These are phyloP conservation scores for Starmerella roubikii DNA, from an alignment of 805 yeast species.

Conservation along the genomic window DNA sequence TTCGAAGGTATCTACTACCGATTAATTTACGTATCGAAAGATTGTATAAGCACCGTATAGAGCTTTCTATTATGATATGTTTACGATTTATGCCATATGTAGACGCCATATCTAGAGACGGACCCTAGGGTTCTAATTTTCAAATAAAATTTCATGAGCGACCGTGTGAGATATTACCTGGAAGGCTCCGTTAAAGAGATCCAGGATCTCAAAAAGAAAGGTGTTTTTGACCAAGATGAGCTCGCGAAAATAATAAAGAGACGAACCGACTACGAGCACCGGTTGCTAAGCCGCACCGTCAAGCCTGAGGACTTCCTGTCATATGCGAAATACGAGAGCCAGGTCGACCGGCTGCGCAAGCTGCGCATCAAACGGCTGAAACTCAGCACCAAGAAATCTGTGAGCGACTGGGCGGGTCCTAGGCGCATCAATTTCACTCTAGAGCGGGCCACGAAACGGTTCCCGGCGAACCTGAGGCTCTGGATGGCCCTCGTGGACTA, in stretches of 20 bases:
- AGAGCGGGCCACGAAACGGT: slow-evolving; percentile 69
- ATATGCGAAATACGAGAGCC: slow-evolving; percentile 68
- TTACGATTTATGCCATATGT: too few relatives aligned
- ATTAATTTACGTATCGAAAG: too few relatives aligned
- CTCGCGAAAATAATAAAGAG: slow-evolving; percentile 75
- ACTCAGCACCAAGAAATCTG: slow-evolving; percentile 27
- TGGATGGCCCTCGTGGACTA: slow-evolving; percentile 69
- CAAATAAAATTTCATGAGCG: slow-evolving; percentile 29
- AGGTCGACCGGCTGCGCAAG: slow-evolving; percentile 61
- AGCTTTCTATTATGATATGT: too few relatives aligned
- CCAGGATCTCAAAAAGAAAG: slow-evolving; percentile 70
- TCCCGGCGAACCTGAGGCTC: slow-evolving; percentile 58
- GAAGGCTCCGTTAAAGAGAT: slow-evolving; percentile 79
- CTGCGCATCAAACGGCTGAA: slow-evolving; percentile 52
- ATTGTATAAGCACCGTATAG: too few relatives aligned
- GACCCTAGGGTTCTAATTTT: neutral
- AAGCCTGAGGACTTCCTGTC: slow-evolving; percentile 60
- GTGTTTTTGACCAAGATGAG: slow-evolving; percentile 71
- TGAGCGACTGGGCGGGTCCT: slow-evolving; percentile 78
- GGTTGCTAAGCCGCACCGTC: slow-evolving; percentile 72
- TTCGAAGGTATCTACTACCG: too few relatives aligned
- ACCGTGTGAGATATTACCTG: slow-evolving; percentile 41
- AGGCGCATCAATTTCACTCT: slow-evolving; percentile 70
- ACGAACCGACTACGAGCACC: slow-evolving; percentile 90
- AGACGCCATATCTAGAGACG: too few relatives aligned